Evolutionary conservation across 352 stramenopile genomes (phyloP), one percentile per base, ranked within the genome.

Genomic region (Halophytophthora polymorphica): DNA sequence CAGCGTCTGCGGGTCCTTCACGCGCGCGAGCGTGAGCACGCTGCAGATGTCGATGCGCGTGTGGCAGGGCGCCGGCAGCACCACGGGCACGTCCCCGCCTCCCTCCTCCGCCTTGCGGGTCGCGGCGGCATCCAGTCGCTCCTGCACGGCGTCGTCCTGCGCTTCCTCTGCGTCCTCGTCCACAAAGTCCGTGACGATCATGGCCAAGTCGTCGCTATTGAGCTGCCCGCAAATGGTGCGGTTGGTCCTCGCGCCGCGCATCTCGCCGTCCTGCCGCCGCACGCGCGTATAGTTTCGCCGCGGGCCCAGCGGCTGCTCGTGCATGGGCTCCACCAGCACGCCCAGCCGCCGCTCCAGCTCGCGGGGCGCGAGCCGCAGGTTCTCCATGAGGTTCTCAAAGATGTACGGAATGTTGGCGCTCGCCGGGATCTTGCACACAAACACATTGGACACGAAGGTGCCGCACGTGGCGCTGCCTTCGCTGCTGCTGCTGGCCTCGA

Each of bases 401-500:
- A 86, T 71, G 2, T 50, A 51, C 6, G 45, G 36, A 15, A 84
- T 67, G 39, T 39, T 53, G 1, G 53, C 60, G 47, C 49, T 61
- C n/a, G 56, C 56, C 11, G 72, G 64, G 18, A 83, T 53, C 45
- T 83, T 83, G 57, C 72, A 82, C 34, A 80, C 47, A 40, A 86
- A 84, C 5, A 78, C 45, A 40, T 78, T 86, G 8, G 72, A 73
- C 18, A 86, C 60, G 10, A 81, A 57, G 11, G 72, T 83, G 40
- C 61, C 57, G 33, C 50, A 64, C 15, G 51, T 43, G 40, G 39
- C 42, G 8, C 38, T 44, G 5, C 37, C 44, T 19, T 29, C 58
- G 14, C 53, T 12, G n/a, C 45, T 52, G 14, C 58, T 58, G 12
- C 23, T 54, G 18, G 51, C 34, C 23, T 13, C 21, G 7, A 62